Conservation (phyloP, 169 alveolate species). For the Plasmodium fragile region DNA sequence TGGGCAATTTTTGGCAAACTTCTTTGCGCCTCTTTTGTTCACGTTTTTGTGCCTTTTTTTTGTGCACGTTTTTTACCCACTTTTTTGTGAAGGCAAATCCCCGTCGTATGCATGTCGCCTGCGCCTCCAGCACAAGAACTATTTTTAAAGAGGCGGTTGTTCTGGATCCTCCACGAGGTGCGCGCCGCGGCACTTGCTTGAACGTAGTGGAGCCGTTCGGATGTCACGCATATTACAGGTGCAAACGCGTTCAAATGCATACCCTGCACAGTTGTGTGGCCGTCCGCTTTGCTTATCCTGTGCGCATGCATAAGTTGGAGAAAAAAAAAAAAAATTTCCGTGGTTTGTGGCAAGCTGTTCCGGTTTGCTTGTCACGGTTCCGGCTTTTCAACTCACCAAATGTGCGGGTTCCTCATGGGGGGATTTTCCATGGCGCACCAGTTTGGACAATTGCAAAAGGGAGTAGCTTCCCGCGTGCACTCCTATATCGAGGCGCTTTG, state of each 20-base stretch:
- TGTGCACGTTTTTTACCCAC: background rate
- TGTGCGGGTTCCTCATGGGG: background rate
- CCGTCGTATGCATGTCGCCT: background rate
- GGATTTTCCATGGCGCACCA: background rate
- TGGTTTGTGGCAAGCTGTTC: background rate
- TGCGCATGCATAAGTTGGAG: background rate
- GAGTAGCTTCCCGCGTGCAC: background rate
- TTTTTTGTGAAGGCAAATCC: background rate
- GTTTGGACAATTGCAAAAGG: background rate
- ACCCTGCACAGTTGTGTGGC: background rate
- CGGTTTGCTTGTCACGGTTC: background rate
- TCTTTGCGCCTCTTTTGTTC: background rate
- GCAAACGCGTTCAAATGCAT: background rate
- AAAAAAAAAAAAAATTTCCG: background rate
- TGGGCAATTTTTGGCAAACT: background rate
- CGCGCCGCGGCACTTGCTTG: background rate
- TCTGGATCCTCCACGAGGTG: background rate
- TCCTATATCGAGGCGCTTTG: background rate
- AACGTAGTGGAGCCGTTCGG: background rate
- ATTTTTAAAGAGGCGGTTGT: background rate
- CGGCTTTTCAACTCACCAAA: background rate
- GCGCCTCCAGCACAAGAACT: background rate
- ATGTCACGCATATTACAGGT: background rate
- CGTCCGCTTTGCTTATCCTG: background rate
- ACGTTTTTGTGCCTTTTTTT: background rate